Evolutionary conservation across 2,329 filamentous ascomycete species (phyloP).

Genomic region (Clonostachys byssicola): DNA sequence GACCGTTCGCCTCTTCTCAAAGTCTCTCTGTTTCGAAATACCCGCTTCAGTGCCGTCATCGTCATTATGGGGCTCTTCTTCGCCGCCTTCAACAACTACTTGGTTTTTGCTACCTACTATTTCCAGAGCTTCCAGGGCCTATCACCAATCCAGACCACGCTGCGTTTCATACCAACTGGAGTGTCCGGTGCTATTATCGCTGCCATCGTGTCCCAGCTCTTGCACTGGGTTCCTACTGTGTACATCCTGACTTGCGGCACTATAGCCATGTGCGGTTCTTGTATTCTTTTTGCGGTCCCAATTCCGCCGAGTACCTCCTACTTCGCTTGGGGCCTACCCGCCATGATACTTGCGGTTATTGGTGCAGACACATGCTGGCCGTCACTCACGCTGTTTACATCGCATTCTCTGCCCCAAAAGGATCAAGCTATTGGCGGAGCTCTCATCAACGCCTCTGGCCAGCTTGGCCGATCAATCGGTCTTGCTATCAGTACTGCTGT

Average conservation of each 20-base stretch:
- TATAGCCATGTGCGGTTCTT: conserved; percentile 46
- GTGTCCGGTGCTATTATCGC: conserved; percentile 55
- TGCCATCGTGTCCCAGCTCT: conserved; percentile 48
- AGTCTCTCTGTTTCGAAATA: conserved; percentile 57
- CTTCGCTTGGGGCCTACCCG: conserved; percentile 63
- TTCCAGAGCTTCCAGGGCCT: conserved; percentile 65
- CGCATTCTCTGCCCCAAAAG: conserved; percentile 53
- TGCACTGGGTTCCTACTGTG: conserved; percentile 53
- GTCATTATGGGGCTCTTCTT: conserved; percentile 64
- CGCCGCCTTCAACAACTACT: conserved; percentile 62
- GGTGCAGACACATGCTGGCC: conserved; percentile 67
- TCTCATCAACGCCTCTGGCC: conserved; percentile 62
- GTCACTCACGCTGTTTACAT: conserved; percentile 61
- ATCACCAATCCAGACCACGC: conserved; percentile 59
- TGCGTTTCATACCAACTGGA: conserved; percentile 66
- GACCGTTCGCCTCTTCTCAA: conserved; percentile 57
- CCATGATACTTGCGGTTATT: conserved; percentile 61
- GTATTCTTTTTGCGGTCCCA: conserved; percentile 59
- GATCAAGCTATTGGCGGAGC: conserved; percentile 67
- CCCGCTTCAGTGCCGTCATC: conserved; percentile 58
- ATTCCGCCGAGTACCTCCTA: conserved; percentile 58
- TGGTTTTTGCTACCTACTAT: conserved; percentile 66
- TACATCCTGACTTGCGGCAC: conserved; percentile 56
- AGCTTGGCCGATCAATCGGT: conserved; percentile 62
- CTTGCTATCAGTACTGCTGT: conserved; percentile 62